These are phyloP conservation scores for Babesia ovata DNA, from an alignment of 169 alveolate genomes.

Conservation along the genomic window DNA sequence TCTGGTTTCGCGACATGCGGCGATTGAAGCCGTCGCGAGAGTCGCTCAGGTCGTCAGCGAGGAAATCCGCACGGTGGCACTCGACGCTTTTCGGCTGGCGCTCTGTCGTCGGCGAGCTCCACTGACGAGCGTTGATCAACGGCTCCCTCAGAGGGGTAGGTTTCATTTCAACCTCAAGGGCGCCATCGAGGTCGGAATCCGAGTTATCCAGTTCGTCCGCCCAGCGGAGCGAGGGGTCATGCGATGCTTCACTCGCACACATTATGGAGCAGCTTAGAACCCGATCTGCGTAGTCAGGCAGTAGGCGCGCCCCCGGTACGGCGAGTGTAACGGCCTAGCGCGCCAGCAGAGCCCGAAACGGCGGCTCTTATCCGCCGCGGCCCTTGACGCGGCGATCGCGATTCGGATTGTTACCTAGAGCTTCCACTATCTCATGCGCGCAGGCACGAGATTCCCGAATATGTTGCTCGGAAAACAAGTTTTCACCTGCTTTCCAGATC, in stretches of 20 bases:
- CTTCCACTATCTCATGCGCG: too few species aligned
- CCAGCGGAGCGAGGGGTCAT: slow-evolving; percentile 41
- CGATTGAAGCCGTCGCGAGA: slow-evolving; percentile 5
- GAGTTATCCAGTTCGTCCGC: slow-evolving; percentile 52
- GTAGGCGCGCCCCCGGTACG: too few species aligned
- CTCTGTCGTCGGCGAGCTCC: background rate
- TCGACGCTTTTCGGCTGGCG: background rate
- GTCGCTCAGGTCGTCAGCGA: slow-evolving; percentile 8
- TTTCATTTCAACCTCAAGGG: background rate
- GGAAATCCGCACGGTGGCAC: slow-evolving; percentile 18
- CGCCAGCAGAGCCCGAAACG: too few species aligned
- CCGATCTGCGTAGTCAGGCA: too few species aligned
- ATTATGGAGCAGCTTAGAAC: background rate
- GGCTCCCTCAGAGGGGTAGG: background rate
- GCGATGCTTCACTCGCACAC: slow-evolving; percentile 1
- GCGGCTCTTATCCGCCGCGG: too few species aligned
- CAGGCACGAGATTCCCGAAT: too few species aligned
- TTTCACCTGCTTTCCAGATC: too few species aligned
- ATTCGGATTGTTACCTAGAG: too few species aligned
- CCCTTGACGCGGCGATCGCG: too few species aligned
- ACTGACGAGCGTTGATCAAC: background rate
- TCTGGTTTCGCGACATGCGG: background rate
- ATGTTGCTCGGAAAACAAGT: too few species aligned
- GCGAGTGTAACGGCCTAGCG: too few species aligned
- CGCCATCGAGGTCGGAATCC: slow-evolving; percentile 27